Base-by-base conservation (phyloP, 1,284 basidiomycete genomes). In the Apiotrichum gamsii region DNA sequence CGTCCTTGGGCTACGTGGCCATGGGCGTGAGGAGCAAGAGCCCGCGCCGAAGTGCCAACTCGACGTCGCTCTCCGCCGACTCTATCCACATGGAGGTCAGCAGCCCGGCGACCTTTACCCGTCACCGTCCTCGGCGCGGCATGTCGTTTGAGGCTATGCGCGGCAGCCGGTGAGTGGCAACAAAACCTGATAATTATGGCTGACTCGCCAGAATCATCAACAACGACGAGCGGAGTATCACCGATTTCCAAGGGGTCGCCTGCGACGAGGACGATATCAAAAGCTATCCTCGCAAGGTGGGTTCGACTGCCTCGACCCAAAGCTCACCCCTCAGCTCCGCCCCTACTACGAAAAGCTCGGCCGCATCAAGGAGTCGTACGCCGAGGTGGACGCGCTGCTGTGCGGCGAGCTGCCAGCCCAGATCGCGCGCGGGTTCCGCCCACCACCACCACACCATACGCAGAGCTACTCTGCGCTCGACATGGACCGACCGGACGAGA, bases 381-480 rank as follows among this genome's bases (percentile, higher is more conserved):
- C 49, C 15, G 72, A 74, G 54, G 72, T 72, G 8, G 72, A 74
- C 43, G 40, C 37, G 8, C 46, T 74, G 10, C 58, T 74, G 14
- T 54, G 61, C 10, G 71, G 70, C 8, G 60, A 65, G n/a, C 52
- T 74, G 11, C 64, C 71, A 1, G 51, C 52, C 2, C 58, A 56
- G 19, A 70, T 73, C 32, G 71, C 64, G 3, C 51, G 58, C 8
- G 67, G 65, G 8, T 73, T 72, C 55, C 32, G 37, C 15, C 5
- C 19, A 19, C 39, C 39, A 11, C 37, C 31, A 13, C 39, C 19
- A 10, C 5, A 23, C 37, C 32, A 21, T 5, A 20, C 35, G 18
- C 30, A 19, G 16, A 36, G 31, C 20, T 44, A 44, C 25, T 19
- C 15, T 2, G 10, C 20, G 3, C 24, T 44, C 32, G 15, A 37